phyloP scores from a whole-genome alignment of 1,284 basidiomycete genomes.

The Paramarasmius palmivorus region DNA sequence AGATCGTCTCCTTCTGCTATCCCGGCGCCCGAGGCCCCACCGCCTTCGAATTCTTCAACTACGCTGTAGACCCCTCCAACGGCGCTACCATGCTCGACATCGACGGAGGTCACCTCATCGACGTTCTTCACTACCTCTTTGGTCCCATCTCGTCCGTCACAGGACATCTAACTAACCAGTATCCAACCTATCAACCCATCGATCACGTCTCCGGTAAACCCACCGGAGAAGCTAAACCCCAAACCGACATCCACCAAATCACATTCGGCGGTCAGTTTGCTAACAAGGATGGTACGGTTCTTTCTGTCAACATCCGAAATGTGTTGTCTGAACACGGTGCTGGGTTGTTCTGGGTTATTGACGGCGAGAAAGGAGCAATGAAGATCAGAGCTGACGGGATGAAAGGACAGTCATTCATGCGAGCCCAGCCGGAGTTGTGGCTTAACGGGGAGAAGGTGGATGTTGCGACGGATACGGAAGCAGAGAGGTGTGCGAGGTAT shows the following conservation, averaged over 20 bases:
- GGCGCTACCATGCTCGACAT: constrained; percentile 11
- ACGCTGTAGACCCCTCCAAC: constrained; percentile 1
- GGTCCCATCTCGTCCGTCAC: constrained; percentile 14
- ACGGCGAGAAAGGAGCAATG: not conserved
- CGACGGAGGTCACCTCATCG: constrained; percentile 13
- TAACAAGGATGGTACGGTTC: not conserved
- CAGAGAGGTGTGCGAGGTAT: no score
- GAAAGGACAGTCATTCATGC: not conserved
- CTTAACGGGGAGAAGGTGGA: constrained; percentile 17
- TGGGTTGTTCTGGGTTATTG: constrained; percentile 13
- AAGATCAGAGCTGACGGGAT: no score
- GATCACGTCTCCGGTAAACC: not conserved
- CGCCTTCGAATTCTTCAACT: not conserved
- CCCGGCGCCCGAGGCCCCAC: not conserved
- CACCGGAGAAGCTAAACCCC: not conserved
- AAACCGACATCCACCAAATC: not conserved
- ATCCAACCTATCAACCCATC: not conserved
- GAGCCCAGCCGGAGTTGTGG: constrained; percentile 10
- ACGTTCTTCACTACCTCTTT: constrained; percentile 12
- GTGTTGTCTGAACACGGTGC: not conserved
- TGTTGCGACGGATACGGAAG: not conserved
- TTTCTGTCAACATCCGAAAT: constrained; percentile 1
- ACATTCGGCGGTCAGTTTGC: not conserved
- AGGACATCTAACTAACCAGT: constrained; percentile 6
- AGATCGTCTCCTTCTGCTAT: not conserved